Evolutionary conservation across 495 filamentous ascomycete genomes (phyloP).

Genomic region (Daldinia childiae): DNA sequence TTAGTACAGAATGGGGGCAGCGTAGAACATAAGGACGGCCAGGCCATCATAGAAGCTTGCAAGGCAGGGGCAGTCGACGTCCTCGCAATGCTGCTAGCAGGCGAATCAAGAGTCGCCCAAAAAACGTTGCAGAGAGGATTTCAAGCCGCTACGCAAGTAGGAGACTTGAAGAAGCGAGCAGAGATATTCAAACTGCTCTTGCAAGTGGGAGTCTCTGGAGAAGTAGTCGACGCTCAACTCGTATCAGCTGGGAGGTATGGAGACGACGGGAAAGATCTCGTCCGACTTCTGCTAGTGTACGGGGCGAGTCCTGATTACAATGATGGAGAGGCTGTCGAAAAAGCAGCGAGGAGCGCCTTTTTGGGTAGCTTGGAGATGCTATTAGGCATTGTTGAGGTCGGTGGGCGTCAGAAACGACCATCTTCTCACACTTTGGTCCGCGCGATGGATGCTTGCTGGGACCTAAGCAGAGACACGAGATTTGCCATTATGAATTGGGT

Average conservation of each 20-base stretch:
- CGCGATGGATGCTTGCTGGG: constrained; percentile 56
- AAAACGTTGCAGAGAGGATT: constrained; percentile 53
- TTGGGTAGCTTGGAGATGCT: constrained; percentile 56
- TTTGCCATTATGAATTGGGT: constrained; percentile 56
- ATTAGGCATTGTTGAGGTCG: constrained; percentile 50
- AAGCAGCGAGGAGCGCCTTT: constrained; percentile 53
- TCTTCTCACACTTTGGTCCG: constrained; percentile 52
- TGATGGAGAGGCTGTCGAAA: constrained; percentile 59
- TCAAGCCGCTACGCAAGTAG: constrained; percentile 54
- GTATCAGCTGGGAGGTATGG: constrained; percentile 56
- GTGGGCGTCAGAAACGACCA: constrained; percentile 47
- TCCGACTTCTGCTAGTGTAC: constrained; percentile 53
- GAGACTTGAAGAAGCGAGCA: constrained; percentile 51
- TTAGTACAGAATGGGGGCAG: constrained; percentile 54
- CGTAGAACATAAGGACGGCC: constrained; percentile 56
- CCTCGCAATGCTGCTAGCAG: constrained; percentile 52
- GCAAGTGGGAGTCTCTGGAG: constrained; percentile 52
- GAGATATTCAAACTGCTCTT: constrained; percentile 55
- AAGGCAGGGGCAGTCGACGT: constrained; percentile 51
- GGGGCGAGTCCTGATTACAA: constrained; percentile 57
- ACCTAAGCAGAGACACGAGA: constrained; percentile 52
- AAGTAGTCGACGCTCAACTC: constrained; percentile 56
- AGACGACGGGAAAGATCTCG: constrained; percentile 52
- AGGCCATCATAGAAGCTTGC: constrained; percentile 58
- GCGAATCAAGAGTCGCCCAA: constrained; percentile 44